These are phyloP conservation scores for Cyathus striatus DNA, from an alignment of 768 basidiomycete species.

Conservation along the genomic window DNA sequence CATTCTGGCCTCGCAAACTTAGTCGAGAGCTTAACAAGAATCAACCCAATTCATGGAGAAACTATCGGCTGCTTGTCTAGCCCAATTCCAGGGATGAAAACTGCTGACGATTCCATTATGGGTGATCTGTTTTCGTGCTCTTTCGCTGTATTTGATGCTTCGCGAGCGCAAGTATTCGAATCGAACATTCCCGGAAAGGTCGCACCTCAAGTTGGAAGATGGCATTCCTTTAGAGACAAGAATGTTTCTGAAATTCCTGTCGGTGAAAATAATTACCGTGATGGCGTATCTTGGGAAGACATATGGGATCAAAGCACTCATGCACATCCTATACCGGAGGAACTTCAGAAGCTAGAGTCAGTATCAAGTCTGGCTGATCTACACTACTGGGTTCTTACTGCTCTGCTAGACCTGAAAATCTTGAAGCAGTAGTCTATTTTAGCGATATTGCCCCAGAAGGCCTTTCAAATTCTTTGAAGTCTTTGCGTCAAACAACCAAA, in stretches of 20 bases:
- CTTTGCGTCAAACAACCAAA: constrained; percentile 42
- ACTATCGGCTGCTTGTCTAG: constrained; percentile 64
- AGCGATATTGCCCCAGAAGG: constrained; percentile 58
- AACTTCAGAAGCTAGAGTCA: constrained; percentile 33
- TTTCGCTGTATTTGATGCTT: constrained; percentile 46
- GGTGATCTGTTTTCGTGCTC: constrained; percentile 41
- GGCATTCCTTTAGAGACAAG: constrained; percentile 55
- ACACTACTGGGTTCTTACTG: constrained; percentile 1
- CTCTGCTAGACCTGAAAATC: constrained; percentile 18
- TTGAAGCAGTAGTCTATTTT: constrained; percentile 43
- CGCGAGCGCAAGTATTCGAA: constrained; percentile 44
- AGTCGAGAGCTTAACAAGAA: constrained; percentile 31
- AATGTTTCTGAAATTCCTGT: not conserved
- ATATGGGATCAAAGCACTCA: constrained; percentile 36
- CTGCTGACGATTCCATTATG: constrained; percentile 5
- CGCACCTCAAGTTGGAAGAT: constrained; percentile 64
- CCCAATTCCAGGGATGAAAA: constrained; percentile 14
- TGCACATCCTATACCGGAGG: constrained; percentile 25
- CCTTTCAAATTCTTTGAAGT: constrained; percentile 35
- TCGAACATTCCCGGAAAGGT: constrained; percentile 56
- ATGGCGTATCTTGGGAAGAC: constrained; percentile 38
- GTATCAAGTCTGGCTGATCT: constrained; percentile 8
- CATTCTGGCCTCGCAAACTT: constrained; percentile 32
- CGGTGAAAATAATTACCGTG: not conserved
- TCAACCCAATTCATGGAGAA: constrained; percentile 21